phyloP scores from a whole-genome alignment of 1,139 yeast genomes.

The Geotrichum phurueaensis region DNA sequence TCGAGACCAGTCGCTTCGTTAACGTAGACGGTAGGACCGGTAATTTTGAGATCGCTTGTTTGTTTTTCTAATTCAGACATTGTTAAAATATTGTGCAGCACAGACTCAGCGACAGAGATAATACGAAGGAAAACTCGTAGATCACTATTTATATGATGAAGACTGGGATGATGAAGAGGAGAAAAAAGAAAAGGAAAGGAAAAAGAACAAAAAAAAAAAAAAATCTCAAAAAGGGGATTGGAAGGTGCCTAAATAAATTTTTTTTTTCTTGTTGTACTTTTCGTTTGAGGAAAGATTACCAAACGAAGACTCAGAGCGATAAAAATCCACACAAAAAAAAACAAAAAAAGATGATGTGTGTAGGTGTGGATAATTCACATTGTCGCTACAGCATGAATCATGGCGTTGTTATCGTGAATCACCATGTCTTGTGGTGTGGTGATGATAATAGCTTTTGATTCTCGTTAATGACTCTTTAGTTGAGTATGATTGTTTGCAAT shows the following conservation, averaged over 20 bases:
- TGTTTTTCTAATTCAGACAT: slow-evolving; percentile 18
- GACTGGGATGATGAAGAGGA: neutral
- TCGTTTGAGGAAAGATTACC: too few species aligned
- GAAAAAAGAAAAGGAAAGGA: neutral
- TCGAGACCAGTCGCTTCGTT: slow-evolving; percentile 71
- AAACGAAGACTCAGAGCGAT: too few species aligned
- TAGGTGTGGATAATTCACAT: too few species aligned
- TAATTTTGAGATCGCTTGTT: slow-evolving; percentile 12
- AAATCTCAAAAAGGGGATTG: neutral
- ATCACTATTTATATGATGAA: neutral
- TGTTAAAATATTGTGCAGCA: neutral
- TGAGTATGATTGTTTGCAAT: too few species aligned
- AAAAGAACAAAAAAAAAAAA: neutral
- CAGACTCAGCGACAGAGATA: neutral
- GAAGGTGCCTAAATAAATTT: neutral
- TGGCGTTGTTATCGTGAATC: too few species aligned
- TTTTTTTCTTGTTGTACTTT: neutral
- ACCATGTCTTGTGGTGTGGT: too few species aligned
- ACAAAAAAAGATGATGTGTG: too few species aligned
- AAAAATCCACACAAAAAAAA: too few species aligned
- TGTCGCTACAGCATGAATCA: too few species aligned
- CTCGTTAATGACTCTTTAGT: too few species aligned
- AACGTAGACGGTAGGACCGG: slow-evolving; percentile 42
- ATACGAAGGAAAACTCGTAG: neutral
- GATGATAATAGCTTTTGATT: too few species aligned